Conservation (phyloP, 192 early-diverging fungal species). For the Linnemannia hyalina region DNA sequence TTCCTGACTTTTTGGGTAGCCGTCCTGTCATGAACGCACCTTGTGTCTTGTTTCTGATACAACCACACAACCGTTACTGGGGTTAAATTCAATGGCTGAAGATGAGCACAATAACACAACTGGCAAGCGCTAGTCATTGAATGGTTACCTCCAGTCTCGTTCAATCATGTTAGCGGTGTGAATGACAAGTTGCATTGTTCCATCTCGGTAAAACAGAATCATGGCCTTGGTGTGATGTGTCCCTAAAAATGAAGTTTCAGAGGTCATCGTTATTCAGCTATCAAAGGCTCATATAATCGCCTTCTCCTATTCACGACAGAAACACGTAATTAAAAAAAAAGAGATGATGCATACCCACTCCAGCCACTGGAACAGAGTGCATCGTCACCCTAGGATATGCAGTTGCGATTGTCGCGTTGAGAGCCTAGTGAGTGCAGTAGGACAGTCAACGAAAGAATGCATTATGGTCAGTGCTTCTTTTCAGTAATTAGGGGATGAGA, state of each 20-base stretch:
- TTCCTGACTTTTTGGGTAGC: constrained; percentile 39
- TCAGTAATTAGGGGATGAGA: neutral
- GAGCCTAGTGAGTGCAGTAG: neutral
- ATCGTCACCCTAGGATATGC: constrained; percentile 18
- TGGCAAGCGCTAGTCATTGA: neutral
- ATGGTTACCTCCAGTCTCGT: constrained; percentile 69
- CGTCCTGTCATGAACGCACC: constrained; percentile 66
- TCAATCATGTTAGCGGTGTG: constrained; percentile 76
- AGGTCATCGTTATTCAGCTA: neutral
- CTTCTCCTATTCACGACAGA: too few relatives aligned
- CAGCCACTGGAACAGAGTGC: constrained; percentile 37
- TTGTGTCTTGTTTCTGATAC: constrained; percentile 67
- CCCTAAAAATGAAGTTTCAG: constrained; percentile 33
- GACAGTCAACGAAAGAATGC: neutral
- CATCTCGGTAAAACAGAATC: constrained; percentile 64
- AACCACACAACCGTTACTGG: neutral
- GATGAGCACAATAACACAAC: neutral
- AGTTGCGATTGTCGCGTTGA: neutral
- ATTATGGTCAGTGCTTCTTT: neutral
- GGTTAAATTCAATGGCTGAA: neutral
- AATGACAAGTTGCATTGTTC: constrained; percentile 64
- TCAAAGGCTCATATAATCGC: neutral
- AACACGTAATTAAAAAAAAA: neutral
- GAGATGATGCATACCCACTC: constrained; percentile 22
- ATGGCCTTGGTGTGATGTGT: constrained; percentile 78